Evolutionary conservation across 495 filamentous ascomycete species (phyloP).

Genomic region (Jackrogersella minutella): DNA sequence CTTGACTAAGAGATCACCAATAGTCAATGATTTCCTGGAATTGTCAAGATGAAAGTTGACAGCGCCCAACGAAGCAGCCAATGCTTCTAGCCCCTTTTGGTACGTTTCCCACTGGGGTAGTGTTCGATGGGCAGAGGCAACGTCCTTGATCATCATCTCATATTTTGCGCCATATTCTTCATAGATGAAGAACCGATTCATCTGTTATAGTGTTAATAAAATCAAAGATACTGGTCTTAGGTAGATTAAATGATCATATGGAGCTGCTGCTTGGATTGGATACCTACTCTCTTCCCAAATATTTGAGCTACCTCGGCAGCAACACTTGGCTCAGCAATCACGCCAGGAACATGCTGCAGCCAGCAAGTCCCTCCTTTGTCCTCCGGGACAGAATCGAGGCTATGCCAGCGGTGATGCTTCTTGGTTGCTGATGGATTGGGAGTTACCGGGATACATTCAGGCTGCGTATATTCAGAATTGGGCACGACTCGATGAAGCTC

Average conservation of each 20-base stretch:
- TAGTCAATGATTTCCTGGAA: conserved; percentile 75
- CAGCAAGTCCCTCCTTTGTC: conserved; percentile 50
- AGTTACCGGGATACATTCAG: conserved; percentile 41
- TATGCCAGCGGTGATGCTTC: conserved; percentile 65
- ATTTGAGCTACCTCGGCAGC: conserved; percentile 78
- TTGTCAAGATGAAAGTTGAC: conserved; percentile 69
- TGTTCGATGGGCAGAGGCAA: conserved; percentile 70
- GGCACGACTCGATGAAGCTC: conserved; percentile 70
- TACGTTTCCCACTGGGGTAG: conserved; percentile 81
- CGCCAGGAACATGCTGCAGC: conserved; percentile 57
- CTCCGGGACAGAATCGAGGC: conserved; percentile 67
- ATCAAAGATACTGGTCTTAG: background rate
- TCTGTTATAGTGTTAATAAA: conserved; percentile 57
- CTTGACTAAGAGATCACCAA: conserved; percentile 92
- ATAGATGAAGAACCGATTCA: conserved; percentile 82
- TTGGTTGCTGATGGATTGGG: conserved; percentile 37
- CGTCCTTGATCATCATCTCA: conserved; percentile 79
- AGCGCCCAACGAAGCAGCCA: conserved; percentile 78
- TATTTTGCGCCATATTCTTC: conserved; percentile 89
- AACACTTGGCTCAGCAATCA: conserved; percentile 73
- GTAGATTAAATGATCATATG: background rate
- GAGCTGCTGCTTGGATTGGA: background rate
- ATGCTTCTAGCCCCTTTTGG: conserved; percentile 86
- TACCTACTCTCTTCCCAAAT: conserved; percentile 75
- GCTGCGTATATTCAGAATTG: conserved; percentile 66